A percentile compares a stretch with the other conserved stretches of the same genome.
Conservation (phyloP, 345 rosid genomes). For the Bruguiera parviflora region DNA sequence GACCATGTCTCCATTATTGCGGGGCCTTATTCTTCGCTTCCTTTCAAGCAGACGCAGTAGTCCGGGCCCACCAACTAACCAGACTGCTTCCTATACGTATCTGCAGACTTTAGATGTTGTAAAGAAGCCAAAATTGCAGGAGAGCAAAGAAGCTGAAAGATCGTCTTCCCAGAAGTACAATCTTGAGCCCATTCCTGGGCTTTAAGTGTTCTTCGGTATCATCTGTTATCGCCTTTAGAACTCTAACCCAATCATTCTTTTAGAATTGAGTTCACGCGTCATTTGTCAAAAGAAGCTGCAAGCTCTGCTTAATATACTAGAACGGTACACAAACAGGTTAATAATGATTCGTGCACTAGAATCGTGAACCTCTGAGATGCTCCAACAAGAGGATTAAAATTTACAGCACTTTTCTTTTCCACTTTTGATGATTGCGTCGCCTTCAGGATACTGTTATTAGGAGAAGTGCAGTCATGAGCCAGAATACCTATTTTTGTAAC, state of each 20-base stretch:
- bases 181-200: slow-evolving; percentile 93
- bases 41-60: slow-evolving; percentile 92
- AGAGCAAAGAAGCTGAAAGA: slow-evolving; percentile 46
- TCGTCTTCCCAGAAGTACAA: slow-evolving; percentile 60
- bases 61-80: slow-evolving; percentile 50
- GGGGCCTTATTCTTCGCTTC: slow-evolving; percentile 89
- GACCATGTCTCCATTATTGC: slow-evolving; percentile 92
- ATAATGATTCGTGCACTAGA: not conserved
- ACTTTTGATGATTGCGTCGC: not conserved
- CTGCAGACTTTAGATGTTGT: slow-evolving; percentile 66
- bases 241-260: slow-evolving; percentile 18
- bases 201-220: slow-evolving; percentile 34
- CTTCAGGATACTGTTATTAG: not conserved
- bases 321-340: not conserved
- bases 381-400: not conserved
- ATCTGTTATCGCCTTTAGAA: not conserved
- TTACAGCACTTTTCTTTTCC: not conserved
- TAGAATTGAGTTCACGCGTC: not conserved
- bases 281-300: slow-evolving; percentile 8
- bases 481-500: too few species aligned
- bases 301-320: not conserved
- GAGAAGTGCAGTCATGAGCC: too few species aligned
- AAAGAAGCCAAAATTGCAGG: slow-evolving; percentile 49
- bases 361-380: not conserved
- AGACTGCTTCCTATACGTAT: slow-evolving; percentile 63